Evolutionary conservation across 495 filamentous ascomycete species (phyloP).

Genomic region (Daldinia grandis): DNA sequence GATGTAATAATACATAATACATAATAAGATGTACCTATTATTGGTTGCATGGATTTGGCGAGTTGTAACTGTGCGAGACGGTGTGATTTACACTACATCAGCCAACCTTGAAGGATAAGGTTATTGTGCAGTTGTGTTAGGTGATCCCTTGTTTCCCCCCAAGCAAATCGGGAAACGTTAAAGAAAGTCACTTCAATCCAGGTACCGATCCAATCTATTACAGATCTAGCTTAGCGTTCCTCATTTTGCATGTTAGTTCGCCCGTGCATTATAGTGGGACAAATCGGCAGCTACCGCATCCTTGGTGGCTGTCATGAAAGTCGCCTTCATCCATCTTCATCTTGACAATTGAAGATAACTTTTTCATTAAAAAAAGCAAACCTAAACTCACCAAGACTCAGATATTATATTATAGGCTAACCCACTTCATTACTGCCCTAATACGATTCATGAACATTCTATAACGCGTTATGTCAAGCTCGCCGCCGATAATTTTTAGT

Average conservation of each 20-base stretch:
- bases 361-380: constrained; percentile 5
- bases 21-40: neutral
- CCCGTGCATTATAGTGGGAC: constrained; percentile 14
- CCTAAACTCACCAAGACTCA: neutral
- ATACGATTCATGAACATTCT: neutral
- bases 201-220: constrained; percentile 18
- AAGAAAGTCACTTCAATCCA: constrained; percentile 2
- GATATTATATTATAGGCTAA: neutral
- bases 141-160: neutral
- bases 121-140: neutral
- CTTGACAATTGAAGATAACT: constrained; percentile 8
- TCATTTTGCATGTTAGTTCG: constrained; percentile 23
- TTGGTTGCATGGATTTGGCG: neutral
- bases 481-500: constrained; percentile 4
- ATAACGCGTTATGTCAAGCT: constrained; percentile 3
- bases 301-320: constrained; percentile 18
- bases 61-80: neutral
- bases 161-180: neutral
- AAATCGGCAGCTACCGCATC: constrained; percentile 18
- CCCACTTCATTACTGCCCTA: neutral
- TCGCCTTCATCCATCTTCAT: constrained; percentile 26
- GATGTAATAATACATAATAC: too few species aligned
- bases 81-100: neutral
- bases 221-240: constrained; percentile 18
- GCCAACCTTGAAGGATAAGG: neutral